Base-by-base conservation (phyloP, 2,329 filamentous ascomycete genomes). In the Sclerotinia subarctica region DNA sequence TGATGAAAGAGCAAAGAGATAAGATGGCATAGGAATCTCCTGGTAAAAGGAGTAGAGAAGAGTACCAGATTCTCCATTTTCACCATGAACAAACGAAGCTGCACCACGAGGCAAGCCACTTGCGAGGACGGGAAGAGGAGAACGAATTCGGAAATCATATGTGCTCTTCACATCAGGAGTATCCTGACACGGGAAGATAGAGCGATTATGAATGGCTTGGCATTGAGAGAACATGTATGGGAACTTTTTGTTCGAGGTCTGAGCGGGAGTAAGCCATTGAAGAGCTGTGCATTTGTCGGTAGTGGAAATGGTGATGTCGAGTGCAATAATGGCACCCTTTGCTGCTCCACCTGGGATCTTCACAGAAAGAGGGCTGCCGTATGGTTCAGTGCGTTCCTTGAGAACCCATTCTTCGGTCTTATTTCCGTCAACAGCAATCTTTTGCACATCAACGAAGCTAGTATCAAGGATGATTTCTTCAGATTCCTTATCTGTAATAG, bases 181-280 rank as follows among this genome's bases (percentile, higher is more conserved):
- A 77, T 99, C 95, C 81, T 98, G 94, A 80, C 94, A 98, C 8
- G 95, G 95, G 79, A 98, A 96, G 70, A 98, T 86, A 59, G 93
- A 96, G 69, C 95, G 89, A 54, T 92, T 93, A 76, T 98, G 94
- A 76, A 97, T 98, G 66, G 94, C 94, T 82, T 99, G 94, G 79
- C 94, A 97, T 82, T 98, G 95, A 56, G 92, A 96, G 82, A 98
- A 98, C 89, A 98, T 94, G 80, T 97, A 98, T 1, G 94, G 94
- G 73, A 96, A 91, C 80, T 93, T 95, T 82, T 93, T 94, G 85
- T 96, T 97, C 69, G 92, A 93, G 0, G 95, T 98, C 81, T 98
- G 95, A 44, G 90, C 90, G 2, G 93, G 93, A 0, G 91, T 94
- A 79, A 99, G 85, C 94, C 95, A 99, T 80, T 98, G 94, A 70